A percentile compares a stretch with the other conserved stretches of the same genome.
Conservation (phyloP, 1,139 yeast genomes). For the Blastobotrys elegans region DNA sequence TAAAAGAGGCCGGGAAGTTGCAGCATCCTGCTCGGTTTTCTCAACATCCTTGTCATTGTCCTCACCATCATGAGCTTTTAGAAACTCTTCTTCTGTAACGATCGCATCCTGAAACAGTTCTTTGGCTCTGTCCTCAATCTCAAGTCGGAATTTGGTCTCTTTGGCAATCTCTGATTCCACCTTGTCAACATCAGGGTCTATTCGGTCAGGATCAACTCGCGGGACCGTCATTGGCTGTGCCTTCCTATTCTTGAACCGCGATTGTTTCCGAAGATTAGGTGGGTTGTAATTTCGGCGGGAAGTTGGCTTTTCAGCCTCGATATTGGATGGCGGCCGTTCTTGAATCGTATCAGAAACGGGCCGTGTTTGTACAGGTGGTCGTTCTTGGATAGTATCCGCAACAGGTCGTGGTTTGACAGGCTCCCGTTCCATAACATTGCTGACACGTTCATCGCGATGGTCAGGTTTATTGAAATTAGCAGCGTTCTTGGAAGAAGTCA, state of each 20-base stretch:
- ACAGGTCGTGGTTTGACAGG: slow-evolving; percentile 15
- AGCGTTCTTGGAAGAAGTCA: background rate
- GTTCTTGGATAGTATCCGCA: slow-evolving; percentile 5
- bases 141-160: slow-evolving; percentile 6
- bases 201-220: slow-evolving; percentile 4
- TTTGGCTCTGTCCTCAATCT: slow-evolving; percentile 25
- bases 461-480: background rate
- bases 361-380: too few species aligned
- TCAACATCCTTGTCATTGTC: slow-evolving; percentile 14
- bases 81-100: slow-evolving; percentile 34
- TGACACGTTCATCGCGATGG: slow-evolving; percentile 9
- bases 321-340: slow-evolving; percentile 1
- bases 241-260: slow-evolving; percentile 1
- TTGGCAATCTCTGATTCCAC: slow-evolving; percentile 1
- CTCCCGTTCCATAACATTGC: slow-evolving; percentile 5
- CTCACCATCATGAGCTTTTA: slow-evolving; percentile 25
- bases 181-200: slow-evolving; percentile 5
- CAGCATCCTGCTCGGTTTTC: slow-evolving; percentile 15
- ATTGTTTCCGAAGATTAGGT: background rate
- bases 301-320: background rate
- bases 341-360: background rate
- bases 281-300: background rate
- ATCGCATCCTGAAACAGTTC: slow-evolving; percentile 29
- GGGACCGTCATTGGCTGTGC: slow-evolving; percentile 3
- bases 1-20: slow-evolving; percentile 16